Evolutionary conservation across 345 rosid genomes (phyloP).

Genomic region (Arabidopsis arenosa): DNA sequence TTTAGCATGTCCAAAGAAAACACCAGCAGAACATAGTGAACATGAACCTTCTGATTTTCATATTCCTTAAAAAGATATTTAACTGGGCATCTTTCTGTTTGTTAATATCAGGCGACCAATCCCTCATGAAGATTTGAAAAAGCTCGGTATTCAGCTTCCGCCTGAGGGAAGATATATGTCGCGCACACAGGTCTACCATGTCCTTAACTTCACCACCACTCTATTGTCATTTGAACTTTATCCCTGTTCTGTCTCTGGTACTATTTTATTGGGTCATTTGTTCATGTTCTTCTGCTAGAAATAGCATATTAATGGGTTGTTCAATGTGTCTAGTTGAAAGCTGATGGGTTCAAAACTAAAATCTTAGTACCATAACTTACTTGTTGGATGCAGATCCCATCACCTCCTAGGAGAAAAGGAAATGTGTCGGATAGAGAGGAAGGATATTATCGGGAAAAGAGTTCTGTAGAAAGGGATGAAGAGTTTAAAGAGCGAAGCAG

Average conservation of each 20-base stretch:
- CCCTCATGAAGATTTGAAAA: conserved; percentile 81
- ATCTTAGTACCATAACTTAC: conserved; percentile 1
- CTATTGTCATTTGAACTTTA: not conserved
- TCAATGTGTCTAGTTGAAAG: not conserved
- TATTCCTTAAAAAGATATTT: not conserved
- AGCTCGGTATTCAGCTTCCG: conserved; percentile 86
- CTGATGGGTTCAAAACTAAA: conserved; percentile 4
- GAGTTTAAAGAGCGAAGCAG: conserved; percentile 36
- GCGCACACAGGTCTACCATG: conserved; percentile 62
- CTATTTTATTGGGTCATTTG: not conserved
- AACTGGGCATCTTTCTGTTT: conserved; percentile 2
- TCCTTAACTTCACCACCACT: conserved; percentile 11
- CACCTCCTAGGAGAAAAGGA: conserved; percentile 76
- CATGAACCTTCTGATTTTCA: conserved; percentile 9
- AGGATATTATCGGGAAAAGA: conserved; percentile 38
- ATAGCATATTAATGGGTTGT: not conserved
- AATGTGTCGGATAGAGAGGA: conserved; percentile 56
- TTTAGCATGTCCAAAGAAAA: not conserved
- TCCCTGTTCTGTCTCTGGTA: not conserved
- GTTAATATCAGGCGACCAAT: conserved; percentile 65
- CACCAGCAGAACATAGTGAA: conserved; percentile 11
- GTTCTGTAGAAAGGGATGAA: conserved; percentile 48
- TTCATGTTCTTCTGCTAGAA: conserved; percentile 8
- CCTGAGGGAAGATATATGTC: conserved; percentile 93
- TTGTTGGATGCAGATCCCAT: conserved; percentile 67